Evolutionary conservation across 768 basidiomycete genomes (phyloP).

Genomic region (Russula emetica): DNA sequence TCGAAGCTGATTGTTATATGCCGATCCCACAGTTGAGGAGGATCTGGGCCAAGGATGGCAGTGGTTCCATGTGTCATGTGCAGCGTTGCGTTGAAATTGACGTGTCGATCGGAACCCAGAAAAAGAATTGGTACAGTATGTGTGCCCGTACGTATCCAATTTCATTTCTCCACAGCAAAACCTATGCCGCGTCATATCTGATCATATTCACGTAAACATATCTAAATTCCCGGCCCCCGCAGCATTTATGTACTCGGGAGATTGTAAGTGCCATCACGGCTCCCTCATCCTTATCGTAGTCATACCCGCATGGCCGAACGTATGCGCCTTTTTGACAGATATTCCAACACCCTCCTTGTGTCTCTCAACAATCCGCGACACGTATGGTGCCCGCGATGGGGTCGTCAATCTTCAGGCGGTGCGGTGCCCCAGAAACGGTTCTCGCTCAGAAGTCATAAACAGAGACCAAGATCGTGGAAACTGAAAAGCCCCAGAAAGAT

Average conservation of each 20-base stretch:
- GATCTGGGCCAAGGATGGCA: neutral
- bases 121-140: slow-evolving; percentile 3
- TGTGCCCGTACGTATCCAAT: slow-evolving; percentile 5
- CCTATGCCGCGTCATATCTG: neutral
- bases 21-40: neutral
- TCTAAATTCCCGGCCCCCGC: neutral
- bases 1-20: neutral
- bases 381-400: neutral
- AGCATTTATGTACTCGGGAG: slow-evolving; percentile 16
- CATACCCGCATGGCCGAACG: neutral
- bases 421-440: too few species aligned
- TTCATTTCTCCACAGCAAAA: neutral
- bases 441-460: slow-evolving; percentile 1
- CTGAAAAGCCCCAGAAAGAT: neutral
- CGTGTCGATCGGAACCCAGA: neutral
- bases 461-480: neutral
- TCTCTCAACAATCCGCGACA: slow-evolving; percentile 27
- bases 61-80: neutral
- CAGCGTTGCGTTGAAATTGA: neutral
- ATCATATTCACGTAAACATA: neutral
- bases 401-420: neutral
- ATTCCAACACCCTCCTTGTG: slow-evolving; percentile 32
- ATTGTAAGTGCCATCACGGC: slow-evolving; percentile 11
- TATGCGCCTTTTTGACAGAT: slow-evolving; percentile 1
- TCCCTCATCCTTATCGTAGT: too few species aligned